phyloP scores from a whole-genome alignment of 805 yeast genomes.

The Lipomyces starkeyi region DNA sequence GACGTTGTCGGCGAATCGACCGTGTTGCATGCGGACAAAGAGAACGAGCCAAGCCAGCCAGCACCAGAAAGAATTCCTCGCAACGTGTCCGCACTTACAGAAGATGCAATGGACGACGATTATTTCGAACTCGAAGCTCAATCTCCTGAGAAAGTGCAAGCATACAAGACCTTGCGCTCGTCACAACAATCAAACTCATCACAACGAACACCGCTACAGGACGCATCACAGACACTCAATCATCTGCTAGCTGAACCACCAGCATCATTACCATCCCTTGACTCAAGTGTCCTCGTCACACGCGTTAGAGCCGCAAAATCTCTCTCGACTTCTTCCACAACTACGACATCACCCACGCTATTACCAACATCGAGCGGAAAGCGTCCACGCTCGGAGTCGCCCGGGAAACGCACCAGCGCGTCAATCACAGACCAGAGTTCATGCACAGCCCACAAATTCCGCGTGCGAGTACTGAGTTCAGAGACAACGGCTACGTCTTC shows the following conservation, averaged over 20 bases:
- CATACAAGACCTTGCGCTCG: background rate
- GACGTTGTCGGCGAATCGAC: background rate
- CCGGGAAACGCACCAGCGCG: background rate
- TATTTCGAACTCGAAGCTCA: background rate
- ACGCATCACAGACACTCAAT: slow-evolving; percentile 11
- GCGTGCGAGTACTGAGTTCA: background rate
- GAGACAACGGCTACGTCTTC: background rate
- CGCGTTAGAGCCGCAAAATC: background rate
- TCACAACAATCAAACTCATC: slow-evolving; percentile 2
- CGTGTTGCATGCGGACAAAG: background rate
- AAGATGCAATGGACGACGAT: slow-evolving; percentile 5
- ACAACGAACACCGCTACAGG: slow-evolving; percentile 9
- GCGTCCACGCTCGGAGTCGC: background rate
- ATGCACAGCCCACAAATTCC: background rate
- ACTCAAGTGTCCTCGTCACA: background rate
- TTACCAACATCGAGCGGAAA: background rate
- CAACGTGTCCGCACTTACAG: background rate
- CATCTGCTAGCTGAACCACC: slow-evolving; percentile 1
- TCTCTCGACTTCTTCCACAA: background rate
- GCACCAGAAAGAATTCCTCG: background rate
- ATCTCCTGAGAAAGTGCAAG: background rate
- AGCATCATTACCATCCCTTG: slow-evolving; percentile 7
- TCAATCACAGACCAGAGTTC: background rate
- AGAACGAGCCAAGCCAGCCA: background rate
- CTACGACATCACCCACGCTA: background rate